phyloP scores from a whole-genome alignment of 2,329 filamentous ascomycete species.

The Thelonectria discophora region DNA sequence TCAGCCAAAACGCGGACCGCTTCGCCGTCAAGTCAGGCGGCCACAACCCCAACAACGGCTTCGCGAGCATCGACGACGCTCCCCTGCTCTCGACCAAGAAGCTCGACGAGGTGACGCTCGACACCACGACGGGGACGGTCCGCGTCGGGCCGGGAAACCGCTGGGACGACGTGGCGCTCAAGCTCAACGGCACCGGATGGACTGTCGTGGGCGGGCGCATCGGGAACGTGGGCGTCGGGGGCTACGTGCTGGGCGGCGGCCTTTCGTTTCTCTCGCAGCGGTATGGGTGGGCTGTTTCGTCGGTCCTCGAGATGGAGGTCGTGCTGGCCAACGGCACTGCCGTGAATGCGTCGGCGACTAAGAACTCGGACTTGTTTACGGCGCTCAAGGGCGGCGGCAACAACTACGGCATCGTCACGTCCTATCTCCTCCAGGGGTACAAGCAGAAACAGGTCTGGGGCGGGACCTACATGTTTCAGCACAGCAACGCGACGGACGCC shows the following conservation, averaged over 20 bases:
- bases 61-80: conserved; percentile 59
- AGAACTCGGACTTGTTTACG: conserved; percentile 59
- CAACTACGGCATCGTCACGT: conserved; percentile 62
- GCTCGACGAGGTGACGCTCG: conserved; percentile 52
- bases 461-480: conserved; percentile 52
- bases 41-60: conserved; percentile 64
- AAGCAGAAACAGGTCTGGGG: conserved; percentile 54
- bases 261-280: conserved; percentile 61
- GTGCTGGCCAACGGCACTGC: conserved; percentile 61
- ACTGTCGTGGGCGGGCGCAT: conserved; percentile 56
- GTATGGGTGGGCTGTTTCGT: conserved; percentile 61
- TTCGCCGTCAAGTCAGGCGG: conserved; percentile 68
- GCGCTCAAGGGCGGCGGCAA: conserved; percentile 65
- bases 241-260: conserved; percentile 62
- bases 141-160: conserved; percentile 57
- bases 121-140: conserved; percentile 49
- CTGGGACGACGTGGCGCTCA: conserved; percentile 53
- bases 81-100: conserved; percentile 59
- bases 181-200: conserved; percentile 53
- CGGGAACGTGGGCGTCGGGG: conserved; percentile 58
- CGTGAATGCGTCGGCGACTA: conserved; percentile 52
- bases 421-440: conserved; percentile 55
- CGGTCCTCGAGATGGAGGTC: conserved; percentile 58
- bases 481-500: conserved; percentile 42
- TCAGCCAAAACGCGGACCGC: conserved; percentile 55